Base-by-base conservation (phyloP, 2,329 filamentous ascomycete genomes). In the Xylariaceae sp. region DNA sequence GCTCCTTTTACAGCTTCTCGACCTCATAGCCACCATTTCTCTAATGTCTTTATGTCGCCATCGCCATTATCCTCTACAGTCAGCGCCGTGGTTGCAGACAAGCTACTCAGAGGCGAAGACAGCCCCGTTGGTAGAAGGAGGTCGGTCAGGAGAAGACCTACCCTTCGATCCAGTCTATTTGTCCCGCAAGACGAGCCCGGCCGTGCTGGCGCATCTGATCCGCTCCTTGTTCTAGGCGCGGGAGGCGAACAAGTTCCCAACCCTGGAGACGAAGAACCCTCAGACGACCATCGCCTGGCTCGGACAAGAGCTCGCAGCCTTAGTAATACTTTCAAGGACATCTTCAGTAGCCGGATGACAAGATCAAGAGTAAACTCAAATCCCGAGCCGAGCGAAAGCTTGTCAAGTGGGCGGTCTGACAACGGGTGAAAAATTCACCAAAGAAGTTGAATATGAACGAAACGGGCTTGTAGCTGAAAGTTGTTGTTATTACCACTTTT, bases 61-160 rank as follows among this genome's bases (percentile, higher is more conserved):
- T 83, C 81, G 0, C 81, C 81, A 0, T 72, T 84, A 33, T 82
- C 80, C 1, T 82, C 80, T 0, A 83, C 81, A 1, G 77, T 84
- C 36, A 81, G 74, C 16, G 78, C 79, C 0, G 79, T 81, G 0
- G 77, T 84, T 41, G 77, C 80, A 40, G 81, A 84, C 57, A 78
- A 75, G 11, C 71, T 83, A 31, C 70, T 81, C 2, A 70, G 77
- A 11, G 73, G 75, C 31, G 70, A 75, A 14, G 73, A 75, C 22
- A 67, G 65, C 31, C 65, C 73, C 0, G 60, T 70, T 17, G 54
- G 72, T 6, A 71, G 71, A 39, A 73, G 70, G 49, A 73, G 74
- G 10, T 77, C 77, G 9, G 68, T 76, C 44, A 69, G 75, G 43
- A 73, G 78, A 10, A 72, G 78, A 43, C 75, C 75, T 9, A 76